Base-by-base conservation (phyloP, 768 basidiomycete species). In the Infundibulicybe gibba region DNA sequence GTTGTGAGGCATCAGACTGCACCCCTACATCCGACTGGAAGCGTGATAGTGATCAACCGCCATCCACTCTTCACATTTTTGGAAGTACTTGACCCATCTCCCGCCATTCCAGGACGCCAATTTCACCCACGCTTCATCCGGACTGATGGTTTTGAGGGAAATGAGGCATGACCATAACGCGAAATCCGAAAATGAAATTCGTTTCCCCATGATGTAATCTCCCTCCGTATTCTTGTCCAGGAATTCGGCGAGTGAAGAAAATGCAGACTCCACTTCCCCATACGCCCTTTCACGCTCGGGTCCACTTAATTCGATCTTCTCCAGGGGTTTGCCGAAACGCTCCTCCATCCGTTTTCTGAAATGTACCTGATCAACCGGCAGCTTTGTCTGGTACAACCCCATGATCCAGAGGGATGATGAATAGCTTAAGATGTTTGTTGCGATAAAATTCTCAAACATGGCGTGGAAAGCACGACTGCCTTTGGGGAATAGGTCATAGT, bases 41-140 rank as follows among this genome's bases (percentile, higher is more conserved):
- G 25, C 25, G 8, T 25, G 25, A 25, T 25, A 25, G 4, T 25
- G 25, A 14, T 53, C 45, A 15, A 63, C 54, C n/a, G 40, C 40
- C 48, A 51, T 58, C 54, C 57, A 62, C 31, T 45, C 40, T 33
- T 56, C 40, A 30, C 62, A 57, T 6, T 42, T 33, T 13, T 55
- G 40, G 38, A 61, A 21, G 35, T 55, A 60, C 30, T 48, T 44
- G 33, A 12, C 49, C 66, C 66, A 68, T 48, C 52, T 49, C 17
- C 63, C 61, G 13, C 49, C 52, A 40, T 62, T 54, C 62, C 61
- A 64, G 5, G 52, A 45, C n/a, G 40, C 44, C 25, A 66, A 50
- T 37, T 53, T 50, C 1, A 44, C 41, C 57, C 61, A 63, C 8
- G 51, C 58, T 15, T 61, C 61, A 6, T 65, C 50, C 13, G 62